Base-by-base conservation (phyloP, 345 rosid species). In the Microcos paniculata region DNA sequence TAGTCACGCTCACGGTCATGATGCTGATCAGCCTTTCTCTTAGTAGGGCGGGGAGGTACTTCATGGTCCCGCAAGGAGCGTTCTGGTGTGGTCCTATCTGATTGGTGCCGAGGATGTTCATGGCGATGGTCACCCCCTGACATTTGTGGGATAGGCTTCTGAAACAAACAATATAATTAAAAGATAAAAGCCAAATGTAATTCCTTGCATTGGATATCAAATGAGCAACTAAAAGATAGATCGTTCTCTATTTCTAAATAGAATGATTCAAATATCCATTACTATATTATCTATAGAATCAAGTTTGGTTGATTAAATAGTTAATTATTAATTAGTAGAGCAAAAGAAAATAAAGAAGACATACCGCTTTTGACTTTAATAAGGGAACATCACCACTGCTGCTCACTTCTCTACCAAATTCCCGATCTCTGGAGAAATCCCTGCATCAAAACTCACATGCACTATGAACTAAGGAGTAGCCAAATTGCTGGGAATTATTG, bases 341-440 rank as follows among this genome's bases (percentile, higher is more conserved):
- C 48, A 68, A 35, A 59, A 48, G 65, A 23, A 80, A 59, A 69
- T 57, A 56, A 69, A 68, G 76, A 71, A 51, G 64, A 85, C 92
- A 83, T 88, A 91, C 97, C 68, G 90, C 74, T 90, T 83, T 87
- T 10, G 79, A 68, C 56, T 85, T 90, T 82, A 81, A 63, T 8
- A 85, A 84, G 19, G 90, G 70, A 61, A 72, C 74, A 75, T 77
- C 90, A 30, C 82, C 84, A 65, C 79, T 82, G 76, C 87, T 85
- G 87, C 87, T 85, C 82, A 85, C 87, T 86, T 88, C 93, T 80
- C 93, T 89, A 46, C 89, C 80, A 71, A 81, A 85, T 24, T 90
- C 96, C 78, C 97, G 85, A 56, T 92, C 97, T 78, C 92, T 90
- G 40, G 86, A 71, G 65, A 90, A 78, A 74, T 89, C 97, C 91